A percentile compares a stretch with the other conserved stretches of the same genome.
phyloP scores from a whole-genome alignment of 176 grass and related monocot species.

The Oryza meyeriana region DNA sequence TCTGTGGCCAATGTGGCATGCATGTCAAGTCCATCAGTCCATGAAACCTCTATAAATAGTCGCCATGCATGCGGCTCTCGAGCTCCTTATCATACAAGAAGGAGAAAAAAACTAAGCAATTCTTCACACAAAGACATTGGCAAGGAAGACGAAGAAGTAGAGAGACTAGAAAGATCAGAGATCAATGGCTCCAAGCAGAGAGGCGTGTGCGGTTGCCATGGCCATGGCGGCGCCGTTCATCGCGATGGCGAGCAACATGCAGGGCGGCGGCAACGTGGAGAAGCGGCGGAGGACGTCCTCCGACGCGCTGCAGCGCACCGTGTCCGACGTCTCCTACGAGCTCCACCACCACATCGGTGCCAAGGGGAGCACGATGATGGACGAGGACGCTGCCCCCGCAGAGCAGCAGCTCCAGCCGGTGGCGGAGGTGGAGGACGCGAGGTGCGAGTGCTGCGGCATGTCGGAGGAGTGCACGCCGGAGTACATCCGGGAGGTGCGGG shows the following conservation, averaged over 20 bases:
- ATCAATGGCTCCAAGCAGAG: constrained; percentile 43
- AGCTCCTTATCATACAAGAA: not conserved
- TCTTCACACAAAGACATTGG: not conserved
- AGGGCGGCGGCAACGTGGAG: constrained; percentile 11
- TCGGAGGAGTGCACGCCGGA: constrained; percentile 86
- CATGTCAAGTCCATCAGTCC: not conserved
- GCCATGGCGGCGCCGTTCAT: constrained; percentile 50
- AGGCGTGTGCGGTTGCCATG: constrained; percentile 45
- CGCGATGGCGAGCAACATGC: constrained; percentile 28
- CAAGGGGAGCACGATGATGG: not conserved
- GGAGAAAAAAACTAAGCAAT: not conserved
- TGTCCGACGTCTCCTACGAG: constrained; percentile 78
- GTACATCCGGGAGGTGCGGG: constrained; percentile 68
- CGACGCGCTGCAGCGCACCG: constrained; percentile 62
- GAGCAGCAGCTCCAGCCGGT: constrained; percentile 23
- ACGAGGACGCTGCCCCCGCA: not conserved
- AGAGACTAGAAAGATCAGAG: not conserved
- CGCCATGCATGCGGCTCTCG: not conserved
- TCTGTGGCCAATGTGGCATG: constrained; percentile 18
- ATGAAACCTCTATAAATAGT: constrained; percentile 41
- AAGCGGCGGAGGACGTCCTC: constrained; percentile 66
- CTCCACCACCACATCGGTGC: constrained; percentile 40
- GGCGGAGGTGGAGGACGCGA: constrained; percentile 67
- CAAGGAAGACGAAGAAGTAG: not conserved
- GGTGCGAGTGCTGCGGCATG: constrained; percentile 94